Percentiles rank a stretch among this genome's conserved stretches.
Evolutionary conservation across 306 rosid species (phyloP).

Genomic region (Pyrus betulifolia): DNA sequence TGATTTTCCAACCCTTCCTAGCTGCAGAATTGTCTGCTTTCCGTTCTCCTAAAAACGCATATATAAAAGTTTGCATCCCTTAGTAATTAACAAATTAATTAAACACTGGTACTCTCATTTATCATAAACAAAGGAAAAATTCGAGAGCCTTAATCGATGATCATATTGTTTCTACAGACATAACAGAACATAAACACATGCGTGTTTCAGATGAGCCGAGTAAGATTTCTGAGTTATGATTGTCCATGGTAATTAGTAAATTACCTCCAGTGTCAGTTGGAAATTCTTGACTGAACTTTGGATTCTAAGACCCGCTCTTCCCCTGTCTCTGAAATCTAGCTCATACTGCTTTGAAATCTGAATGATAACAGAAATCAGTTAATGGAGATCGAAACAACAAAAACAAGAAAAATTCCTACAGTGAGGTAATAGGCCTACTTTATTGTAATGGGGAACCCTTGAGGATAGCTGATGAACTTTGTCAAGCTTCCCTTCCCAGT

Average conservation of each 20-base stretch:
- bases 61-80: conserved; percentile 10
- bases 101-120: neutral
- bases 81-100: neutral
- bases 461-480: conserved; percentile 65
- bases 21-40: conserved; percentile 70
- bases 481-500: conserved; percentile 59
- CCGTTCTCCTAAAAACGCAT: conserved; percentile 50
- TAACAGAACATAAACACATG: neutral
- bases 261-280: conserved; percentile 79
- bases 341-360: conserved; percentile 75
- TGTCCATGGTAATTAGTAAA: conserved; percentile 1
- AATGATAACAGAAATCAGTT: conserved; percentile 1
- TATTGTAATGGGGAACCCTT: conserved; percentile 66
- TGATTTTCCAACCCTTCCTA: conserved; percentile 74
- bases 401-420: neutral
- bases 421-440: conserved; percentile 27
- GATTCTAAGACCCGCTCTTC: conserved; percentile 60
- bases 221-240: neutral
- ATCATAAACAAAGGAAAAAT: neutral
- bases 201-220: neutral
- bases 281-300: conserved; percentile 80
- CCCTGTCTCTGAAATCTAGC: conserved; percentile 81
- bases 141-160: neutral
- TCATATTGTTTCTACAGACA: neutral
- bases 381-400: neutral